Base-by-base conservation (phyloP, 2,329 filamentous ascomycete genomes). In the Aspergillus tamarii region DNA sequence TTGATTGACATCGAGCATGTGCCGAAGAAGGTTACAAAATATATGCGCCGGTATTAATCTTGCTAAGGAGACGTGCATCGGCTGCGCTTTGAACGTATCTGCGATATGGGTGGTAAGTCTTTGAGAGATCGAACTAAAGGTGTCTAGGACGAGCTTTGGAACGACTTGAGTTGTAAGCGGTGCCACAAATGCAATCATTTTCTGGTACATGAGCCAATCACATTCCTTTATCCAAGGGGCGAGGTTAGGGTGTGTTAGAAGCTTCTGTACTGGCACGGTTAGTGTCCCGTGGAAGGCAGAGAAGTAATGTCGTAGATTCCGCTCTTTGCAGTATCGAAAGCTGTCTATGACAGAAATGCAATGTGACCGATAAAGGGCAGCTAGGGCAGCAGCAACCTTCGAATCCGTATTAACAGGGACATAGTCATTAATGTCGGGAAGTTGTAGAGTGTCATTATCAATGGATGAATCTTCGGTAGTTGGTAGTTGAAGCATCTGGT, bases 261-360 rank as follows among this genome's bases (percentile, higher is more conserved):
- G 82, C 77, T 96, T 97, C 77, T 97, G 93, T 3, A 98, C 94
- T 7, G 95, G 95, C 78, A 97, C 96, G 0, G 95, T 99, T 72
- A 99, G 86, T 2, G 94, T 98, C 61, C 95, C 95, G 73, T 97
- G 93, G 77, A 99, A 98, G 1, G 94, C 95, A 7, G 91, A 94
- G 76, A 96, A 97, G 19, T 97, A 87, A 69, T 96, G 92, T 76
- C 97, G 96, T 77, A 99, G 96, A 8, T 93, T 94, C 80, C 97
- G 96, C 78, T 97, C 93, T 74, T 95, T 96, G 84, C 94, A 97
- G 77, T 92, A 98, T 34, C 95, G 91, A 66, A 99, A 93, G 71
- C 93, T 94, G 78, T 99, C 95, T 36, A 99, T 91, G 6, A 99
- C 85, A 0, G 94, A 97, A 16, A 95, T 97, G 76, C 94, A 97